A percentile compares a stretch with the other conserved stretches of the same genome.
These are phyloP conservation scores for Hygrophorus russula DNA, from an alignment of 768 basidiomycete genomes.

Conservation along the genomic window DNA sequence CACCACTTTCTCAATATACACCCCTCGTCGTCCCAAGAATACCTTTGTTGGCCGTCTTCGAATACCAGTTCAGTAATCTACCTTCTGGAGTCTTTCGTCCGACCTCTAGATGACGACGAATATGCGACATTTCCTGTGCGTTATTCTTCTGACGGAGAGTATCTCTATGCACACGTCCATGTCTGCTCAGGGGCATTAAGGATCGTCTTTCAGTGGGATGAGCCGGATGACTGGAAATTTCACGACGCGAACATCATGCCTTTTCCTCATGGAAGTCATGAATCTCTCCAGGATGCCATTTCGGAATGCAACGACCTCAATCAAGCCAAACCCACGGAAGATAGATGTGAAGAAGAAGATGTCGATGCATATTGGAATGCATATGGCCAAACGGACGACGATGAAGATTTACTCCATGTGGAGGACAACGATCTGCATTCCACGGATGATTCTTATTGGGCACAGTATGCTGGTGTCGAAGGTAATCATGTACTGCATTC, in stretches of 20 bases:
- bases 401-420: background rate
- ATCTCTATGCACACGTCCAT: conserved; percentile 28
- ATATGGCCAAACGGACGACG: conserved; percentile 17
- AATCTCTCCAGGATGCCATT: conserved; percentile 19
- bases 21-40: conserved; percentile 36
- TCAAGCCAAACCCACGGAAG: conserved; percentile 12
- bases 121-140: conserved; percentile 10
- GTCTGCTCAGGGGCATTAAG: conserved; percentile 29
- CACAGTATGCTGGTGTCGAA: conserved; percentile 58
- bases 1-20: conserved; percentile 53
- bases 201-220: conserved; percentile 61
- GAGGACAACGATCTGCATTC: conserved; percentile 10
- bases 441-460: conserved; percentile 63
- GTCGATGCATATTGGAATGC: conserved; percentile 48
- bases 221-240: conserved; percentile 45
- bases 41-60: conserved; percentile 58
- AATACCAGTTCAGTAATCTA: conserved; percentile 13
- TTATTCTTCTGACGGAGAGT: conserved; percentile 24
- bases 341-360: conserved; percentile 30
- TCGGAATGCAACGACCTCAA: conserved; percentile 7
- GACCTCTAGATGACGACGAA: conserved; percentile 8
- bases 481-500: conserved; percentile 27
- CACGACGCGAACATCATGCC: conserved; percentile 63
- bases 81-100: conserved; percentile 1
- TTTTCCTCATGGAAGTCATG: conserved; percentile 38